Evolutionary conservation across 83 land plant species (phyloP).

Genomic region (Larix sibirica): DNA sequence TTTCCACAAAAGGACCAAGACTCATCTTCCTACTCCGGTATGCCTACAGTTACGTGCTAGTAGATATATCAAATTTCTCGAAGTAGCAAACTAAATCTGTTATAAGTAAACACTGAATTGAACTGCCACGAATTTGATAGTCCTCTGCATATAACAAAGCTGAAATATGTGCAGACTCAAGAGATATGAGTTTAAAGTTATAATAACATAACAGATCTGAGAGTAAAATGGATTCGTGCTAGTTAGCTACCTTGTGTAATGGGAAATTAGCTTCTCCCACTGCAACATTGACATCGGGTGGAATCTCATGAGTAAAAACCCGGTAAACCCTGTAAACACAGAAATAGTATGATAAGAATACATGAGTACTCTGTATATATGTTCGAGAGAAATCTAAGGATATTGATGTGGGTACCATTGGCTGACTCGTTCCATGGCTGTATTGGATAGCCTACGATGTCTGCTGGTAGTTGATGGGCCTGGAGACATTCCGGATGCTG

Average conservation of each 20-base stretch:
- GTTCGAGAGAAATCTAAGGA: too few species aligned
- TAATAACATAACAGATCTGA: background rate
- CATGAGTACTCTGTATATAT: too few species aligned
- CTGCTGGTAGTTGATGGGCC: background rate
- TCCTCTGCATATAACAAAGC: background rate
- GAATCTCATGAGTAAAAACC: conserved; percentile 65
- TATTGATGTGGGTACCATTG: background rate
- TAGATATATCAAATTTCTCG: too few species aligned
- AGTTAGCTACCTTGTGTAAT: conserved; percentile 56
- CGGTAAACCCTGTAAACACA: conserved; percentile 54
- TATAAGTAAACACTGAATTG: background rate
- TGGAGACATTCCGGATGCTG: background rate
- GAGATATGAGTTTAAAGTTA: too few species aligned
- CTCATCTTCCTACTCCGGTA: too few species aligned
- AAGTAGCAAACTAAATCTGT: too few species aligned
- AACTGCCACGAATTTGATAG: background rate
- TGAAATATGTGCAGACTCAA: background rate
- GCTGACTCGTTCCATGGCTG: conserved; percentile 2
- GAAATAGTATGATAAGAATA: too few species aligned
- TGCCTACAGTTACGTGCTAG: too few species aligned
- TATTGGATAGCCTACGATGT: conserved; percentile 1
- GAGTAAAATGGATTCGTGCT: background rate
- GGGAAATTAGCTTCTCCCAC: conserved; percentile 57
- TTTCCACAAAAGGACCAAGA: too few species aligned
- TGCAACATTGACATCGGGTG: conserved; percentile 56